Evolutionary conservation across 179 eudicot species (phyloP), one percentile per base, ranked within the genome.

Genomic region (Camellia oleifera): DNA sequence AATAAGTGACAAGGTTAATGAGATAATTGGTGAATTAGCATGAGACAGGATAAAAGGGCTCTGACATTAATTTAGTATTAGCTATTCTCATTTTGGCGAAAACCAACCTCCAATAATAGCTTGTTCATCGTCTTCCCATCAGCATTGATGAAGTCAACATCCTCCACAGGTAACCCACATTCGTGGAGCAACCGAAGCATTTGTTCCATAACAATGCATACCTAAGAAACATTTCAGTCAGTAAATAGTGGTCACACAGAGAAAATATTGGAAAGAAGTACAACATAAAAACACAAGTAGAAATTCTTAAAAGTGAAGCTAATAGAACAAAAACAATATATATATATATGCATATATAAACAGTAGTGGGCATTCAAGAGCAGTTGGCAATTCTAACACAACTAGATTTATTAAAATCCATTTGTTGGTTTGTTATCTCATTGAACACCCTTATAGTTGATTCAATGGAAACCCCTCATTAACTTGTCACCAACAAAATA

Each of bases 161-260:
- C 98, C 83, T 93, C 94, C 78, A 78, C 17, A 67, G 99, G 98
- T 78, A 97, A 84, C 53, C 99, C 99, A 90, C 97, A 92, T 53
- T 87, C 90, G 82, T 97, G 99, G 78, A 97, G 99, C 77, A 97
- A 77, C 60, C 99, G 94, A 76, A 97, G 82, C 99, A 94, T 94
- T 88, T 97, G 99, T 79, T 97, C 99, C 98, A 94, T 94, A 44
- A 97, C 99, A 74, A 97, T 88, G 87, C 91, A 90, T 56, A 97
- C 98, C 99, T 97, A 78, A 64, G 13, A 72, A 12, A 72, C 17
- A 58, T 52, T 44, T n/a, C 32, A 26, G 72, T 67, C 9, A 63
- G 53, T 58, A 53, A 73, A 73, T 45, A 73, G 52, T 58, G 52
- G 52, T 44, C 1, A 53, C 67, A 75, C 17, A 58, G 5, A 50